Evolutionary conservation across 169 alveolate species (phyloP).

Genomic region (Cryptosporidium meleagridis): DNA sequence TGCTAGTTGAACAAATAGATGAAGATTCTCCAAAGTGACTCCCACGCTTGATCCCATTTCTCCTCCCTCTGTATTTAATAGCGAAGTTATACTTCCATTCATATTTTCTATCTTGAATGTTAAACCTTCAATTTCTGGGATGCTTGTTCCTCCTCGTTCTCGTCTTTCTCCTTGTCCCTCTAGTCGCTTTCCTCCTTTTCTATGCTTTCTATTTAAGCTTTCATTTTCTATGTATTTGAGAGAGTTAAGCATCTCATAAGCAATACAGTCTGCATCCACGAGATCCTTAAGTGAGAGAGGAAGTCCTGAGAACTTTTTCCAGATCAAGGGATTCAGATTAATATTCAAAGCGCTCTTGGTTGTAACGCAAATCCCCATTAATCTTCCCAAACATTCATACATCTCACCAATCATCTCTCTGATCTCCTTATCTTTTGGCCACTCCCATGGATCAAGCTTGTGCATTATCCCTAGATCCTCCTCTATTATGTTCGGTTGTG

Average conservation of each 20-base stretch:
- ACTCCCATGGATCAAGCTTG: conserved; percentile 71
- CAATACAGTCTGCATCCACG: conserved; percentile 85
- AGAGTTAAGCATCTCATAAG: conserved; percentile 85
- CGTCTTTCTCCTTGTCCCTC: too few species aligned
- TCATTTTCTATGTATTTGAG: conserved; percentile 80
- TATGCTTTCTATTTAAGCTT: conserved; percentile 71
- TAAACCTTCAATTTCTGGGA: conserved; percentile 70
- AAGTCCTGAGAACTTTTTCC: conserved; percentile 85
- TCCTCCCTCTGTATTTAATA: conserved; percentile 23
- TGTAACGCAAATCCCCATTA: conserved; percentile 90
- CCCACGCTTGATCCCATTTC: conserved; percentile 72
- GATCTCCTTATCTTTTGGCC: conserved; percentile 62
- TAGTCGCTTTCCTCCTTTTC: not conserved
- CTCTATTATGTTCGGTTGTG: not conserved
- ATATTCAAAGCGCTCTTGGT: conserved; percentile 88
- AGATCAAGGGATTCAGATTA: conserved; percentile 87
- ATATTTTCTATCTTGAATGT: conserved; percentile 71
- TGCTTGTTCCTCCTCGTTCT: not conserved
- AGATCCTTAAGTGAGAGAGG: conserved; percentile 82
- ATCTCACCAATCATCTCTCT: conserved; percentile 75
- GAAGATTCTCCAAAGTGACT: conserved; percentile 84
- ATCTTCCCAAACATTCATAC: conserved; percentile 91
- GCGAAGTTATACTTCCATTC: conserved; percentile 52
- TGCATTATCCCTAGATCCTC: conserved; percentile 33
- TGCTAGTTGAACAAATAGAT: conserved; percentile 84